These are phyloP conservation scores for Saccharomyces uvarum DNA, from an alignment of 1,139 yeast species.

Conservation along the genomic window DNA sequence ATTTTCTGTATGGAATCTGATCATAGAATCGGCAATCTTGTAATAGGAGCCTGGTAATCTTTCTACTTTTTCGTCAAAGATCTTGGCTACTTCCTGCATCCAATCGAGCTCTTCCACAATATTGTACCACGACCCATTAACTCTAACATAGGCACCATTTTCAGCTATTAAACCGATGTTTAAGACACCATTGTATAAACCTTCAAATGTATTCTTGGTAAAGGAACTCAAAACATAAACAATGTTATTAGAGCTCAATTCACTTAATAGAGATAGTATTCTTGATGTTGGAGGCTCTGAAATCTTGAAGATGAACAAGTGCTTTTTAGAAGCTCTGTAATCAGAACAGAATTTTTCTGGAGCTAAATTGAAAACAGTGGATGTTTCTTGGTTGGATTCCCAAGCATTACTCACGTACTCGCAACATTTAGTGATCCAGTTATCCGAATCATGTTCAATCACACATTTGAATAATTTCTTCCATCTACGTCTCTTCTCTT, in stretches of 20 bases:
- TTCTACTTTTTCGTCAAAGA: constrained; percentile 60
- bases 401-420: constrained; percentile 48
- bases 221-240: constrained; percentile 66
- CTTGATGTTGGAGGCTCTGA: constrained; percentile 44
- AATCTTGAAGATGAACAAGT: constrained; percentile 46
- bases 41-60: constrained; percentile 69
- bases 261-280: constrained; percentile 41
- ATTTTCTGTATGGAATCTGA: constrained; percentile 60
- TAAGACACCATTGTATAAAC: constrained; percentile 58
- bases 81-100: constrained; percentile 51
- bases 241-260: constrained; percentile 45
- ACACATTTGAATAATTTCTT: constrained; percentile 48
- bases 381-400: constrained; percentile 44
- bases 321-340: constrained; percentile 32
- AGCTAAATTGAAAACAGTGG: constrained; percentile 34
- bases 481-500: constrained; percentile 60
- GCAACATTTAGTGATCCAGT: constrained; percentile 62
- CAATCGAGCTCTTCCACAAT: constrained; percentile 45
- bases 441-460: constrained; percentile 58
- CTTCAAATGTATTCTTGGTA: constrained; percentile 52
- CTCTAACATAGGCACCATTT: constrained; percentile 63
- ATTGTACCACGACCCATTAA: constrained; percentile 51
- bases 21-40: constrained; percentile 63
- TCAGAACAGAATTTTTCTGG: constrained; percentile 34
- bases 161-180: constrained; percentile 78